Evolutionary conservation across 2,329 filamentous ascomycete species (phyloP).

Genomic region (Volutella citrinella): DNA sequence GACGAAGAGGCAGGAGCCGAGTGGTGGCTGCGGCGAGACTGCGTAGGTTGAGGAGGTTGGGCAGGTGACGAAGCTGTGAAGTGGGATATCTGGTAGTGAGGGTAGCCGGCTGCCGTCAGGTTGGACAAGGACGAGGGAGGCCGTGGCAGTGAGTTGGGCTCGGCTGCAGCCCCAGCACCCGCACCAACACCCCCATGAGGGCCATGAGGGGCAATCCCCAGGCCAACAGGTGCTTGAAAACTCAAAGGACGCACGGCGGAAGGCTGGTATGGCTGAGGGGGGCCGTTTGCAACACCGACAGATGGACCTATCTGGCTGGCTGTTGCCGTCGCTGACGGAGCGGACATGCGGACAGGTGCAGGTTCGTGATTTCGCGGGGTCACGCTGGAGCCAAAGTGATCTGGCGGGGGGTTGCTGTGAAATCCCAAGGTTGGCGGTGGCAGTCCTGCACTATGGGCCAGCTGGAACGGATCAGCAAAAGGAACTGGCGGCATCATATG

Average conservation of each 20-base stretch:
- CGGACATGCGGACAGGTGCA: too few relatives aligned
- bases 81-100: conserved; percentile 16
- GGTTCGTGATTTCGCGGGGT: too few relatives aligned
- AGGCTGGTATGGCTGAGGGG: conserved; percentile 20
- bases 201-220: conserved; percentile 14
- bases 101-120: conserved; percentile 14
- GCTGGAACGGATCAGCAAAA: conserved; percentile 18
- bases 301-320: not conserved
- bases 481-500: conserved; percentile 14
- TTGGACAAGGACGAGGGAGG: conserved; percentile 16
- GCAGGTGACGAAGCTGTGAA: conserved; percentile 13
- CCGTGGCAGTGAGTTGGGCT: conserved; percentile 20
- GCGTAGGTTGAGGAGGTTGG: conserved; percentile 14
- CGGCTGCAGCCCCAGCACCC: conserved; percentile 15
- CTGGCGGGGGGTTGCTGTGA: too few relatives aligned
- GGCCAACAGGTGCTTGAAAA: conserved; percentile 16
- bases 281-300: conserved; percentile 13
- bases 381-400: too few relatives aligned
- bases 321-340: too few relatives aligned
- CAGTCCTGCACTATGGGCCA: too few relatives aligned
- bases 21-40: too few relatives aligned
- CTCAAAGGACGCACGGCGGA: conserved; percentile 14
- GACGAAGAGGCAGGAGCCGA: too few relatives aligned
- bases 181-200: too few relatives aligned
- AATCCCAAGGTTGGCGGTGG: too few relatives aligned